Conservation (phyloP, 1,284 basidiomycete species). For the Athelia psychrophila region DNA sequence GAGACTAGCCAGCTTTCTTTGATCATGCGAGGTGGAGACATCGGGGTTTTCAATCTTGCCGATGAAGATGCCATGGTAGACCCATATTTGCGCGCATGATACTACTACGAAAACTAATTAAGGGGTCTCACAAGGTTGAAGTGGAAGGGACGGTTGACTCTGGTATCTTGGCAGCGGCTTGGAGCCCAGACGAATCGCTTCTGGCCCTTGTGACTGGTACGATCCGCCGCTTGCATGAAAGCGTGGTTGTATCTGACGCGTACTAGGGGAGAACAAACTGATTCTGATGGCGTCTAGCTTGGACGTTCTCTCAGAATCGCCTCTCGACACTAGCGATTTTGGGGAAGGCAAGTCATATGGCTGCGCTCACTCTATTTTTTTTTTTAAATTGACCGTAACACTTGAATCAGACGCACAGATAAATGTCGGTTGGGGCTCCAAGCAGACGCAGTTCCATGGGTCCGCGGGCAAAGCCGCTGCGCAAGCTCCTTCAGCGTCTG, state of each 20-base stretch:
- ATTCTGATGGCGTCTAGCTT: conserved; percentile 89
- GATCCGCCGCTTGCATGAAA: conserved; percentile 8
- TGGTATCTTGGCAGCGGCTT: conserved; percentile 80
- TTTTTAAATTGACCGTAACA: too few species aligned
- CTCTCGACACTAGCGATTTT: conserved; percentile 74
- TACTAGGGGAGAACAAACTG: conserved; percentile 71
- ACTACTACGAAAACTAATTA: conserved; percentile 6
- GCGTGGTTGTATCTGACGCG: conserved; percentile 1
- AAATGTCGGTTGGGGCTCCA: conserved; percentile 97
- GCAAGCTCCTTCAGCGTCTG: conserved; percentile 43
- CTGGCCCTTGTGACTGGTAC: conserved; percentile 78
- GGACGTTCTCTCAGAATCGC: conserved; percentile 82
- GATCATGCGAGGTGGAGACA: conserved; percentile 76
- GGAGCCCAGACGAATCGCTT: conserved; percentile 90
- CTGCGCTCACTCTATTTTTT: too few species aligned
- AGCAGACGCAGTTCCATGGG: conserved; percentile 97
- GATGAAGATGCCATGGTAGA: conserved; percentile 46
- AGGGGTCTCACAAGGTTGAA: conserved; percentile 46
- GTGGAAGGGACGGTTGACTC: conserved; percentile 85
- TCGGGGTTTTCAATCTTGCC: conserved; percentile 62
- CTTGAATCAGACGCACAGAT: conserved; percentile 77
- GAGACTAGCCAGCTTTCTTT: conserved; percentile 64
- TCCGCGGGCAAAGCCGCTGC: conserved; percentile 90
- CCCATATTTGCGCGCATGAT: conserved; percentile 6
- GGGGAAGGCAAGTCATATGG: conserved; percentile 65